phyloP scores from a whole-genome alignment of 108 stramenopile species.

The Cyclotella sp. region DNA sequence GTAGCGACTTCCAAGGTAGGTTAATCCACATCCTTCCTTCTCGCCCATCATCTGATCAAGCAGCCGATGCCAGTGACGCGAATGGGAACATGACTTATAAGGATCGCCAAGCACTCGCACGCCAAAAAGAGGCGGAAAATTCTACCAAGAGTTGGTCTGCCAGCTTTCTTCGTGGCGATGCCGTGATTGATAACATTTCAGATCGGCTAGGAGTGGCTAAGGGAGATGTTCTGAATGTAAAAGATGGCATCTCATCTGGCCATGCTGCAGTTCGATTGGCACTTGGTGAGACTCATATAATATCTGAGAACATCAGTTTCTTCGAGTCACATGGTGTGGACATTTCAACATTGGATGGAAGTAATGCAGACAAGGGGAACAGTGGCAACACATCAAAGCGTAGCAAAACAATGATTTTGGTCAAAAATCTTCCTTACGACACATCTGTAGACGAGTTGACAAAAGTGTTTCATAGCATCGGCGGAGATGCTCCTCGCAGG shows the following conservation, averaged over 20 bases:
- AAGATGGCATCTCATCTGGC: constrained; percentile 85
- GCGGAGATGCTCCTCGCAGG: constrained; percentile 64
- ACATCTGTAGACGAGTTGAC: constrained; percentile 85
- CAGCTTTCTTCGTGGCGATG: constrained; percentile 94
- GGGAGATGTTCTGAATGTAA: constrained; percentile 92
- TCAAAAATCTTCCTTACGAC: constrained; percentile 96
- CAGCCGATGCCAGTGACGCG: constrained; percentile 16
- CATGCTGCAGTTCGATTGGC: constrained; percentile 95
- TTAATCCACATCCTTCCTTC: constrained; percentile 88
- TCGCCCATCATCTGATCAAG: constrained; percentile 54
- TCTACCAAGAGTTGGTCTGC: constrained; percentile 89
- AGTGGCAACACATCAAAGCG: constrained; percentile 50
- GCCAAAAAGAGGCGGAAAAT: constrained; percentile 82
- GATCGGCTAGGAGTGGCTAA: constrained; percentile 86
- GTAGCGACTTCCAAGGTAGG: constrained; percentile 87
- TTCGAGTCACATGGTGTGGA: constrained; percentile 91
- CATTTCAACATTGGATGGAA: constrained; percentile 81
- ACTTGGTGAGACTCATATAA: constrained; percentile 94
- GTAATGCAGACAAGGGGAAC: constrained; percentile 33
- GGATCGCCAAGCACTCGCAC: constrained; percentile 84
- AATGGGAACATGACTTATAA: constrained; percentile 78
- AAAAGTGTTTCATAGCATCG: constrained; percentile 84
- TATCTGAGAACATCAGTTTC: constrained; percentile 92
- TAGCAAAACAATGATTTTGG: constrained; percentile 88
- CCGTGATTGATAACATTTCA: constrained; percentile 94